These are phyloP conservation scores for Albifimbria verrucaria DNA, from an alignment of 2,329 filamentous ascomycete genomes.

Conservation along the genomic window DNA sequence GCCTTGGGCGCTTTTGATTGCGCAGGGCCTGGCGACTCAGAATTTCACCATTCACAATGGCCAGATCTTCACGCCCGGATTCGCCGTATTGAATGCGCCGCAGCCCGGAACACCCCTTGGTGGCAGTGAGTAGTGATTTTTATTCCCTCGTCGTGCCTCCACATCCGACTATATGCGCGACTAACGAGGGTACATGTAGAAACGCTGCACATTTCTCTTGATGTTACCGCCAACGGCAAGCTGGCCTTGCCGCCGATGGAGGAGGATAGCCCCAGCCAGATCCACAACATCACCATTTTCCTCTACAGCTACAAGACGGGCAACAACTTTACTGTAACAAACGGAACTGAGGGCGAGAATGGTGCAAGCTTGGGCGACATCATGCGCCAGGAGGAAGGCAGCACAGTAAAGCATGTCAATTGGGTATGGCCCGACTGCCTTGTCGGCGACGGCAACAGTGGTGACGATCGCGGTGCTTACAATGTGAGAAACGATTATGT, in stretches of 20 bases:
- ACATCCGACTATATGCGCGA: background rate
- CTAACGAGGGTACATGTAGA: constrained; percentile 30
- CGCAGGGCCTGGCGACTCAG: constrained; percentile 22
- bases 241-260: constrained; percentile 57
- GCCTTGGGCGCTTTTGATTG: constrained; percentile 18
- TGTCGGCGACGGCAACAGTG: constrained; percentile 51
- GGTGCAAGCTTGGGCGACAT: constrained; percentile 59
- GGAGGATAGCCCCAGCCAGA: constrained; percentile 50
- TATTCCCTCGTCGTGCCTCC: background rate
- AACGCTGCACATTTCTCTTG: constrained; percentile 61
- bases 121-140: constrained; percentile 50
- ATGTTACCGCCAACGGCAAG: constrained; percentile 63
- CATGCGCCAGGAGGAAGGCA: constrained; percentile 59
- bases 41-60: constrained; percentile 60
- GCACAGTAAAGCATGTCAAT: constrained; percentile 71
- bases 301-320: constrained; percentile 60
- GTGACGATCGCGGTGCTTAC: constrained; percentile 55
- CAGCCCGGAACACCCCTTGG: constrained; percentile 63
- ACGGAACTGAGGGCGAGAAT: constrained; percentile 51
- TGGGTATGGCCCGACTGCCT: constrained; percentile 71
- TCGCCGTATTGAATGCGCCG: constrained; percentile 63
- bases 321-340: constrained; percentile 66
- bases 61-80: constrained; percentile 67
- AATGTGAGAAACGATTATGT: constrained; percentile 57
- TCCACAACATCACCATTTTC: constrained; percentile 65